Conservation (phyloP, 116 monocot species). For the Papilionanthe hybrid region DNA sequence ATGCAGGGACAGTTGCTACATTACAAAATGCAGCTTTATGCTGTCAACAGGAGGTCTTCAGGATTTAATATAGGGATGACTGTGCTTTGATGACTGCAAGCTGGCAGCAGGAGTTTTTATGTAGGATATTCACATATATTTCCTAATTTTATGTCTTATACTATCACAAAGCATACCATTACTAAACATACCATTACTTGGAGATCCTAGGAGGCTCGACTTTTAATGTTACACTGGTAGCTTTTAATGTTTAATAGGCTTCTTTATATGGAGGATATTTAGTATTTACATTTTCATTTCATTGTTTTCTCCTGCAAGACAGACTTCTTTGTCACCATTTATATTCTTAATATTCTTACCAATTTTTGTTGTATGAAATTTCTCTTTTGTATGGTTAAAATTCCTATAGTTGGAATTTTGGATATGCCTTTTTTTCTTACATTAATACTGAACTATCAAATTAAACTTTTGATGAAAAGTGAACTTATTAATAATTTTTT, state of each 20-base stretch:
- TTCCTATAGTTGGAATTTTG: not conserved
- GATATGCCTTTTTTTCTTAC: not conserved
- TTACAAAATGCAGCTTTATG: too few species aligned
- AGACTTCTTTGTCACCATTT: not conserved
- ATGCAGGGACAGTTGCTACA: too few species aligned
- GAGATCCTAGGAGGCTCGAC: not conserved
- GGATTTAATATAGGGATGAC: too few species aligned
- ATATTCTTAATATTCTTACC: not conserved
- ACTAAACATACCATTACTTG: not conserved
- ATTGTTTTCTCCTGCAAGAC: too few species aligned
- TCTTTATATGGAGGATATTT: not conserved
- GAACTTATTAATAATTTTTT: not conserved
- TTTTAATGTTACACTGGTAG: not conserved
- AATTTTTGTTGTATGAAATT: not conserved
- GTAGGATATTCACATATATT: not conserved
- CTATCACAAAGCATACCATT: not conserved
- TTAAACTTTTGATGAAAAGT: conserved; percentile 2
- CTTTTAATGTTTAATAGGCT: not conserved
- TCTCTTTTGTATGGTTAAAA: not conserved
- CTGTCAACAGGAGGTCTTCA: too few species aligned
- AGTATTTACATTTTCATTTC: not conserved
- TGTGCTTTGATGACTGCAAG: too few species aligned
- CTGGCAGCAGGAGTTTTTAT: too few species aligned
- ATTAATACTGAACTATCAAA: not conserved
- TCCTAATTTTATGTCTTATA: not conserved